Percentiles rank a stretch among this genome's conserved stretches.
Conservation (phyloP, 2,329 filamentous ascomycete species). For the Scleromitrula shiraiana region DNA sequence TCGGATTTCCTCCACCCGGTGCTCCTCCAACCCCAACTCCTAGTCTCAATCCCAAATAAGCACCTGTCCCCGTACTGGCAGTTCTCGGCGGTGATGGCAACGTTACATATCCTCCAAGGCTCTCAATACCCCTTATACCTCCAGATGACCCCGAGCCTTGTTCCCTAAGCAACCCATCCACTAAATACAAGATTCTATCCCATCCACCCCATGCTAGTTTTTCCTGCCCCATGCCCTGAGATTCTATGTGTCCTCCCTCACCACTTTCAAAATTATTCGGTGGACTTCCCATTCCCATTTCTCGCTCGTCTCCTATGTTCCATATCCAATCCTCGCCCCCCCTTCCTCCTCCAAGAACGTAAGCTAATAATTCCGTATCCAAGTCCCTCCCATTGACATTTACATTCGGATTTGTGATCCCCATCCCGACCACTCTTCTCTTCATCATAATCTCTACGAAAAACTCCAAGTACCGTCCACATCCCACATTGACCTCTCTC, state of each 20-base stretch:
- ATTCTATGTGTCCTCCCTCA: conserved; percentile 26
- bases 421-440: too few relatives aligned
- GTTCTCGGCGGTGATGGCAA: background rate
- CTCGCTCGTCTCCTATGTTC: too few relatives aligned
- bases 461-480: conserved; percentile 74
- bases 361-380: too few relatives aligned
- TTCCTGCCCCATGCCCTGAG: conserved; percentile 29
- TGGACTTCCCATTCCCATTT: too few relatives aligned
- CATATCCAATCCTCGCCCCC: conserved; percentile 32
- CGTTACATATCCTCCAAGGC: background rate
- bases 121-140: background rate
- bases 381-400: conserved; percentile 31
- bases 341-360: conserved; percentile 20
- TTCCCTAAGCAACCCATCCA: conserved; percentile 42
- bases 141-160: conserved; percentile 12
- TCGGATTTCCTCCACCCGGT: background rate
- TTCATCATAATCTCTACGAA: conserved; percentile 64
- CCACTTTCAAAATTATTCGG: too few relatives aligned
- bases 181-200: conserved; percentile 60
- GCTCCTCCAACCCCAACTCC: conserved; percentile 5
- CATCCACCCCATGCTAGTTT: conserved; percentile 72
- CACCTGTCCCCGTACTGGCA: background rate
- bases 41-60: background rate
- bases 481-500: conserved; percentile 66
- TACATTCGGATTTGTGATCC: too few relatives aligned